These are phyloP conservation scores for Sphagnurus paluster DNA, from an alignment of 1,284 basidiomycete species.

Conservation along the genomic window DNA sequence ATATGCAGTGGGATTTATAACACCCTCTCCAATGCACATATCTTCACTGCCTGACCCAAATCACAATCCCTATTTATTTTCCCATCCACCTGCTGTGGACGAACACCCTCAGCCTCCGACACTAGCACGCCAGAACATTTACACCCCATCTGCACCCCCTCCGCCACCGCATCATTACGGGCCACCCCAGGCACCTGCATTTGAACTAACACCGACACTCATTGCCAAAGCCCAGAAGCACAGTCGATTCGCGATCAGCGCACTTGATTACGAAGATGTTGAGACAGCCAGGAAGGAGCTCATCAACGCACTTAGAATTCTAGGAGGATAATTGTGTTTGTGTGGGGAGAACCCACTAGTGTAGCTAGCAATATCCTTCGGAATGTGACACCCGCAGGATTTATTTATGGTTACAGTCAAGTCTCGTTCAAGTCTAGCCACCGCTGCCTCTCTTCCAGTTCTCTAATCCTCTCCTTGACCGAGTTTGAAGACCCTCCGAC, in stretches of 20 bases:
- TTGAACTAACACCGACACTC: conserved; percentile 60
- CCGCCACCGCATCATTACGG: conserved; percentile 5
- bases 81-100: no score
- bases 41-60: conserved; percentile 4
- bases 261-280: conserved; percentile 90
- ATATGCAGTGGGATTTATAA: conserved; percentile 5
- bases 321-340: conserved; percentile 51
- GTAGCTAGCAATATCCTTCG: not conserved
- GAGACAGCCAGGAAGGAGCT: conserved; percentile 83
- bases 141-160: conserved; percentile 18
- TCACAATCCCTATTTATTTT: not conserved
- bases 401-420: not conserved
- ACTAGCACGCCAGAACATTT: conserved; percentile 10
- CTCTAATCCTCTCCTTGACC: conserved; percentile 33
- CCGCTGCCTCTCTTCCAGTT: conserved; percentile 31
- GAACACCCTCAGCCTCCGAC: conserved; percentile 1
- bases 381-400: not conserved
- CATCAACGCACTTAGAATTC: conserved; percentile 65
- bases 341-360: no score
- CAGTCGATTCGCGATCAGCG: conserved; percentile 87
- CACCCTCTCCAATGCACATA: conserved; percentile 6
- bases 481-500: conserved; percentile 20
- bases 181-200: conserved; percentile 11
- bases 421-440: conserved; percentile 4
- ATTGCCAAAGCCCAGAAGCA: conserved; percentile 85